phyloP scores from a whole-genome alignment of 140 eudicot genomes.

The Bidens hawaiensis region DNA sequence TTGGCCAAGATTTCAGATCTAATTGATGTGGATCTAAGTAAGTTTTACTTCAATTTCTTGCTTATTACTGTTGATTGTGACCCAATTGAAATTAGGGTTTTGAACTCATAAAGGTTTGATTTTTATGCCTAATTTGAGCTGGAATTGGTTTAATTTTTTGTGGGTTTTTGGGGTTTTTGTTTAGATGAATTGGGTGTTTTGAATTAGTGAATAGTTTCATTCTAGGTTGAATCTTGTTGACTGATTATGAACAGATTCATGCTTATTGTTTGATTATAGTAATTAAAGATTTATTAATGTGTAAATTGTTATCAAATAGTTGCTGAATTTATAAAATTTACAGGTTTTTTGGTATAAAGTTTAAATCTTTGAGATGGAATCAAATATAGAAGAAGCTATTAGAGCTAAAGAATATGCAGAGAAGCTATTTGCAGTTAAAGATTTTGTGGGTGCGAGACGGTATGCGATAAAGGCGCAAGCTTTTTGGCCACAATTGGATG shows the following conservation, averaged over 20 bases:
- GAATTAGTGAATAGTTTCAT: background rate
- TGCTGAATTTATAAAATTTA: no score
- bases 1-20: constrained; percentile 36
- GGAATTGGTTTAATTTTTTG: no score
- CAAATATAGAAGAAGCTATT: constrained; percentile 71
- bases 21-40: constrained; percentile 38
- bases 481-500: constrained; percentile 74
- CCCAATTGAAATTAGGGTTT: constrained; percentile 22
- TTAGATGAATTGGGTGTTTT: constrained; percentile 13
- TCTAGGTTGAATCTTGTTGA: constrained; percentile 21
- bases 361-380: constrained; percentile 70
- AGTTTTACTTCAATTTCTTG: constrained; percentile 34
- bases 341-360: no score
- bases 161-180: constrained; percentile 18
- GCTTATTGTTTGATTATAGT: background rate
- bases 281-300: background rate
- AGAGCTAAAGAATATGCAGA: constrained; percentile 68
- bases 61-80: constrained; percentile 15
- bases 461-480: constrained; percentile 72
- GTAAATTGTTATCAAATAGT: no score
- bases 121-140: constrained; percentile 14
- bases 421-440: constrained; percentile 59
- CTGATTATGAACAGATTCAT: constrained; percentile 3
- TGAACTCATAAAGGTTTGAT: constrained; percentile 1
- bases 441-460: constrained; percentile 59